phyloP scores from a whole-genome alignment of 1,139 yeast genomes.

The Blastobotrys indianensis region DNA sequence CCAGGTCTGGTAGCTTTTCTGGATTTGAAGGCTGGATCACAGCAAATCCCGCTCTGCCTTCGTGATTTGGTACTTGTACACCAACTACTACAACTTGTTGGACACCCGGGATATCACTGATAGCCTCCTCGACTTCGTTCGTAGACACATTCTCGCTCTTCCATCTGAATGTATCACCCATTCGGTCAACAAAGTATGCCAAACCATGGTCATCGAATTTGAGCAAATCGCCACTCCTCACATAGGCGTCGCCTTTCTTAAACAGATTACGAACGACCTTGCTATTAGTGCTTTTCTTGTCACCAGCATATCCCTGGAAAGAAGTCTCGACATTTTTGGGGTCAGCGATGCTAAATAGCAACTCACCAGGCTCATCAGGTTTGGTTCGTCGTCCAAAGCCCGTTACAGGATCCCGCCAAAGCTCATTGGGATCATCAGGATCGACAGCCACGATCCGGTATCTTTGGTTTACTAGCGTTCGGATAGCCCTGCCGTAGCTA shows the following conservation, averaged over 20 bases:
- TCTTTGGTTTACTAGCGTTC: conserved; percentile 14
- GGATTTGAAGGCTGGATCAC: conserved; percentile 52
- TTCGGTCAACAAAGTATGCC: conserved; percentile 80
- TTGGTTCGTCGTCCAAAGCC: conserved; percentile 55
- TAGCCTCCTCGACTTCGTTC: conserved; percentile 85
- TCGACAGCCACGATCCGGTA: conserved; percentile 59
- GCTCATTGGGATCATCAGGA: conserved; percentile 68
- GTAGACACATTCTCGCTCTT: conserved; percentile 94
- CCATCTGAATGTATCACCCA: conserved; percentile 97
- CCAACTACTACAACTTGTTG: conserved; percentile 84
- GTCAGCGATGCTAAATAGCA: conserved; percentile 66
- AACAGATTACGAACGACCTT: conserved; percentile 71
- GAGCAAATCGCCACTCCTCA: conserved; percentile 81
- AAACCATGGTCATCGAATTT: conserved; percentile 62
- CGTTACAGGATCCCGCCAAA: conserved; percentile 63
- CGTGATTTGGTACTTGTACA: conserved; percentile 77
- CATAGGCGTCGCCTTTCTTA: conserved; percentile 86
- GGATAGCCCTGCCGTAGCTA: conserved; percentile 52
- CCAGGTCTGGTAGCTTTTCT: conserved; percentile 28
- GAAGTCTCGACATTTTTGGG: conserved; percentile 45
- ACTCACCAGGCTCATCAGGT: conserved; percentile 75
- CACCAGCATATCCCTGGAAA: conserved; percentile 87
- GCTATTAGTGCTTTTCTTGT: conserved; percentile 69
- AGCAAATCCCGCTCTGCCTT: conserved; percentile 93
- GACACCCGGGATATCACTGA: conserved; percentile 40